Evolutionary conservation across 1,284 basidiomycete genomes (phyloP).

Genomic region (Entoloma clypeatum): DNA sequence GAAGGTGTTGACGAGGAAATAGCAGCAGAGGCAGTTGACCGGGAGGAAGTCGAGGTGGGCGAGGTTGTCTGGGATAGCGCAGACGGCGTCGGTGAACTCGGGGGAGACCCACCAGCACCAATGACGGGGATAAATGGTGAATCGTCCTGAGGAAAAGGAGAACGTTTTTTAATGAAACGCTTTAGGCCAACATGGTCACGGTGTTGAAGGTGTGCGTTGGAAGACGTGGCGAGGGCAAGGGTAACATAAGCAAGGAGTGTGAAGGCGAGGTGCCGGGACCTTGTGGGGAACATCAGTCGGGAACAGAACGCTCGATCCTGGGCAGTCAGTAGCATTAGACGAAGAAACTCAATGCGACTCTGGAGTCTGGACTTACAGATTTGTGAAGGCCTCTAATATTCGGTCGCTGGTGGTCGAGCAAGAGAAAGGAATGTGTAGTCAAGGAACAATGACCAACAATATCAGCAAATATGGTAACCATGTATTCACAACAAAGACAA

Average conservation of each 20-base stretch:
- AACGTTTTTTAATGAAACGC: slow-evolving; percentile 67
- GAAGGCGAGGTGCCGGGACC: slow-evolving; percentile 44
- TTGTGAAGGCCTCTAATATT: no score
- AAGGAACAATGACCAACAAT: no score
- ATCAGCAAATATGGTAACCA: no score
- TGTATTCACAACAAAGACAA: no score
- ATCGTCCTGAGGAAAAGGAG: slow-evolving; percentile 24
- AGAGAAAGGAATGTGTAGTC: no score
- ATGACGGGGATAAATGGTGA: slow-evolving; percentile 16
- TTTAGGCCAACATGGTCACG: slow-evolving; percentile 57
- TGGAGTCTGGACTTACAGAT: no score
- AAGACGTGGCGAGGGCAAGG: slow-evolving; percentile 38
- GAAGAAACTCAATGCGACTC: no score
- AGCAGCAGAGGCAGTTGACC: slow-evolving; percentile 22
- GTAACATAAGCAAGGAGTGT: slow-evolving; percentile 61
- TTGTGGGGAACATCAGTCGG: slow-evolving; percentile 42
- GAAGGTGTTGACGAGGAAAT: slow-evolving; percentile 16
- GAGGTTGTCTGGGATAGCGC: slow-evolving; percentile 12
- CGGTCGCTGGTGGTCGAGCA: no score
- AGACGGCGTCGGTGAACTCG: slow-evolving; percentile 19
- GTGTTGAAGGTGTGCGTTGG: slow-evolving; percentile 30
- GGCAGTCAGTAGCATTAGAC: no score
- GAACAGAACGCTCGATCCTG: no score
- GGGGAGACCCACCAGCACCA: slow-evolving; percentile 25
- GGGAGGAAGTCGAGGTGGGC: slow-evolving; percentile 24